Evolutionary conservation across 352 stramenopile species (phyloP).

Genomic region (Phytophthora pistaciae): DNA sequence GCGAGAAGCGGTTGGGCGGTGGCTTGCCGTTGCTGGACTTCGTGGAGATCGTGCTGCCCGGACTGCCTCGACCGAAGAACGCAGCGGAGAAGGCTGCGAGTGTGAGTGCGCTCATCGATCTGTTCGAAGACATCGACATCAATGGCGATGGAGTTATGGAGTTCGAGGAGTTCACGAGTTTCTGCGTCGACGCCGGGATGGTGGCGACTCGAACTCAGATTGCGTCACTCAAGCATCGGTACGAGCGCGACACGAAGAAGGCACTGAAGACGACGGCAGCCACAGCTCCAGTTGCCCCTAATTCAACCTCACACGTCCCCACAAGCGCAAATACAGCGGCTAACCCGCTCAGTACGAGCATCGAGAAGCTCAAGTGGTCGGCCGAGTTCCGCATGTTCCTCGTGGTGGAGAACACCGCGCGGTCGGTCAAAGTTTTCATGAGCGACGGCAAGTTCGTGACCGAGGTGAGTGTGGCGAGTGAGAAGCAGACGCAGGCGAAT

Average conservation of each 20-base stretch:
- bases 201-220: conserved; percentile 63
- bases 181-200: conserved; percentile 89
- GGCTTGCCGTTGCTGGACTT: conserved; percentile 79
- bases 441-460: conserved; percentile 57
- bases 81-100: conserved; percentile 59
- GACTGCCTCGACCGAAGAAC: conserved; percentile 53
- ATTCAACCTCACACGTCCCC: neutral
- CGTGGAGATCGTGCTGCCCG: conserved; percentile 80
- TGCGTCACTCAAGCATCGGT: conserved; percentile 72
- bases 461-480: conserved; percentile 43
- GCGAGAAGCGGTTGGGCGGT: conserved; percentile 62
- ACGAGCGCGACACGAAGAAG: conserved; percentile 65
- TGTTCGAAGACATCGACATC: conserved; percentile 91
- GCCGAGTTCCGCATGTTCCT: conserved; percentile 64
- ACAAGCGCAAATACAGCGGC: conserved; percentile 18
- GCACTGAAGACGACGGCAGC: conserved; percentile 58
- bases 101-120: conserved; percentile 71
- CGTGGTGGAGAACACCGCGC: conserved; percentile 71
- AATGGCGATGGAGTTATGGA: conserved; percentile 89
- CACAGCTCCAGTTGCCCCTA: neutral
- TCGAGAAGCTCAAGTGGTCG: conserved; percentile 85
- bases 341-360: conserved; percentile 49
- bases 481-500: conserved; percentile 27
- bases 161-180: conserved; percentile 90
- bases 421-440: conserved; percentile 78